A percentile compares a stretch with the other conserved stretches of the same genome.
Evolutionary conservation across 2,329 filamentous ascomycete species (phyloP).

Genomic region (Davidsoniella neocaledoniae): DNA sequence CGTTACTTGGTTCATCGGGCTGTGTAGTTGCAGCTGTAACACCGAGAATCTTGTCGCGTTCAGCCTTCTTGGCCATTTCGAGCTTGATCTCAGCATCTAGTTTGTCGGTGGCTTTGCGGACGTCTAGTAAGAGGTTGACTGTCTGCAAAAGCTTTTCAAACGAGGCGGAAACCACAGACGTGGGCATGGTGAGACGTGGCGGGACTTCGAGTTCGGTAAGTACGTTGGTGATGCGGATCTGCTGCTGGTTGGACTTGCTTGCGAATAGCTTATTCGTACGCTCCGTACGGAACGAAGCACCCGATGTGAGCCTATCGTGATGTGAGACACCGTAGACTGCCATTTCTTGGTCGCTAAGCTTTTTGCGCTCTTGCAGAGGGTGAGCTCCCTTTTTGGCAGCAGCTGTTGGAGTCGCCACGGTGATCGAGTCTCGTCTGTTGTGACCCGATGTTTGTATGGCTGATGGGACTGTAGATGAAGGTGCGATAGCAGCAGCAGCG

Average conservation of each 20-base stretch:
- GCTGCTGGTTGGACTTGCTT: constrained; percentile 61
- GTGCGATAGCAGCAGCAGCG: constrained; percentile 14
- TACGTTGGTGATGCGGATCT: constrained; percentile 55
- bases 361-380: constrained; percentile 37
- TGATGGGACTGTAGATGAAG: constrained; percentile 10
- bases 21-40: not conserved
- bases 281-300: constrained; percentile 80
- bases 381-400: constrained; percentile 19
- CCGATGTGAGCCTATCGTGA: constrained; percentile 69
- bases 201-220: constrained; percentile 58
- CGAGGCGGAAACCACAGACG: constrained; percentile 49
- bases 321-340: constrained; percentile 67
- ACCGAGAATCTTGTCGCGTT: constrained; percentile 27
- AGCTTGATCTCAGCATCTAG: constrained; percentile 53
- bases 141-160: constrained; percentile 56
- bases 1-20: constrained; percentile 4
- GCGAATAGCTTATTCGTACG: constrained; percentile 63
- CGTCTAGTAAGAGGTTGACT: constrained; percentile 53
- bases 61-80: constrained; percentile 38
- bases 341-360: constrained; percentile 61
- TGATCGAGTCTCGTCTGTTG: constrained; percentile 27
- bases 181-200: constrained; percentile 55
- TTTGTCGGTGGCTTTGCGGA: constrained; percentile 60
- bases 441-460: constrained; percentile 14
- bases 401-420: constrained; percentile 22